Conservation (phyloP, 129 eudicot genomes). For the Daucus carota region DH1_v3.0 NC_030384.2:30778001-30778500, state of each 20-base stretch:
- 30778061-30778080: conserved; percentile 48
- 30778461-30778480: conserved; percentile 81
- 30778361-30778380: conserved; percentile 54
- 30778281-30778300: conserved; percentile 64
- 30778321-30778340: conserved; percentile 59
- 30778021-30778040: conserved; percentile 59
- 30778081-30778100: conserved; percentile 44
- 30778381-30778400: conserved; percentile 59
- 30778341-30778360: conserved; percentile 52
- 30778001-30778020: conserved; percentile 33
- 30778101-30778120: conserved; percentile 63
- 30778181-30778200: conserved; percentile 46
- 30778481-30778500: conserved; percentile 76
- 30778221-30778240: conserved; percentile 63
- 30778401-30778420: conserved; percentile 49
- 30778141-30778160: conserved; percentile 56
- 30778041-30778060: conserved; percentile 59
- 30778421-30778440: conserved; percentile 67
- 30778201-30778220: conserved; percentile 58
- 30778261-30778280: conserved; percentile 58
- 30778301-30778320: conserved; percentile 56
- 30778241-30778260: conserved; percentile 57
- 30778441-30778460: conserved; percentile 54
- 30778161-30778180: conserved; percentile 59
- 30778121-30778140: conserved; percentile 71